Evolutionary conservation across 1,139 yeast species (phyloP).

Genomic region (Yamadazyma conglobata): DNA sequence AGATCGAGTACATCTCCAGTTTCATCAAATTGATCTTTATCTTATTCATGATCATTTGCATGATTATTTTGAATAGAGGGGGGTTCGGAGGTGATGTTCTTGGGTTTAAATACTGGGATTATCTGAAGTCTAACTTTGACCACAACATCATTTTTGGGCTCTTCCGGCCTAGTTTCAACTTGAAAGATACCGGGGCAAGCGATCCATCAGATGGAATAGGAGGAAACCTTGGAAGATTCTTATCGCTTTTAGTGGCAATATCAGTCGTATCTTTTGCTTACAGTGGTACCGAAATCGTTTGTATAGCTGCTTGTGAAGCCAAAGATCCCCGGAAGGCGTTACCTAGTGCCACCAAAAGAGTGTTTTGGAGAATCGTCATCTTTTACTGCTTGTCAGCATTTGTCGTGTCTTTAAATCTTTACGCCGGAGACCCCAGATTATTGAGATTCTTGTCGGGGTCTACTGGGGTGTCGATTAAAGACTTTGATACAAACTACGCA

Average conservation of each 20-base stretch:
- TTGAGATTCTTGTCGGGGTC: conserved; percentile 47
- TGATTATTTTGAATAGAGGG: conserved; percentile 59
- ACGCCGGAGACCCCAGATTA: conserved; percentile 72
- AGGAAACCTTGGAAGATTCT: conserved; percentile 61
- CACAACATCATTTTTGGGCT: conserved; percentile 60
- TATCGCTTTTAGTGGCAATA: conserved; percentile 62
- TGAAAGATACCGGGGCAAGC: conserved; percentile 50
- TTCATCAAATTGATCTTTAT: conserved; percentile 56
- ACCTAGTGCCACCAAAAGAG: conserved; percentile 74
- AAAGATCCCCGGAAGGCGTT: conserved; percentile 74
- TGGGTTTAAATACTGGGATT: conserved; percentile 69
- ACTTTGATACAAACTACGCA: conserved; percentile 29
- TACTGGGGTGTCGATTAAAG: conserved; percentile 25
- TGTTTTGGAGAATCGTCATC: conserved; percentile 66
- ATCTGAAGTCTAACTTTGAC: conserved; percentile 45
- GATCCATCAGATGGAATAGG: conserved; percentile 47
- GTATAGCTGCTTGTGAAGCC: conserved; percentile 85
- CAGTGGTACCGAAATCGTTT: conserved; percentile 79
- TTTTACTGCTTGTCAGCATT: conserved; percentile 72
- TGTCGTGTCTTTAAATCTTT: conserved; percentile 65
- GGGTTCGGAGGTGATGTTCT: conserved; percentile 45
- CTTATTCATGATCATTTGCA: conserved; percentile 54
- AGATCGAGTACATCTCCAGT: conserved; percentile 64
- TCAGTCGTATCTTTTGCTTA: conserved; percentile 69
- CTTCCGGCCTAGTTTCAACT: conserved; percentile 67